Evolutionary conservation across 495 filamentous ascomycete species (phyloP), one percentile per base, ranked within the genome.

Genomic region (Cairneyella variabilis): DNA sequence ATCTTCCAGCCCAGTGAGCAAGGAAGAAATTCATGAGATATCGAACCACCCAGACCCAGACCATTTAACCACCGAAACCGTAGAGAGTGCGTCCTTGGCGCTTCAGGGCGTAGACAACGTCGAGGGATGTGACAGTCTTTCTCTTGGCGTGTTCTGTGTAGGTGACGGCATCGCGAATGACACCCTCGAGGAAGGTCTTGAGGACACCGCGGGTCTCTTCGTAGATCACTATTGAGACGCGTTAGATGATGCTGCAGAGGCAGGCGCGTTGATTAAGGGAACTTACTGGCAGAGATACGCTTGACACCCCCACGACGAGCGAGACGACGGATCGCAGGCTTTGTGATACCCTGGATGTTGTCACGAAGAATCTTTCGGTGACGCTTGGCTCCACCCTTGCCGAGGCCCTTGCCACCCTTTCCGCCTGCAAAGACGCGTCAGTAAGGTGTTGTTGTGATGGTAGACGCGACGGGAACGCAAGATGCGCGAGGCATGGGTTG

Each of bases 331-430:
- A 99, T 99, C 71, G 93, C 93, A 71, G 93, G 93, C 90, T 99
- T 99, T 75, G 93, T 99, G 76, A 99, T 99, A 82, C 93, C 93
- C 70, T 97, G 92, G 71, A 97, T 96, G 86, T 97, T 97, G 87
- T 97, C 92, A 72, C 92, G 90, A 70, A 98, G 82, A 79, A 98
- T 97, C 87, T 97, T 98, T 66, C 93, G 86, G 75, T 96, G 90
- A 75, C 91, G 90, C 87, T 97, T 97, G 78, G 82, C 82, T 63
- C 82, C 82, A 58, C 82, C 82, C 75, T 84, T 84, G 65, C 92
- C 91, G 64, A 95, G 91, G 69, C 91, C 91, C 78, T 97, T 97
- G 73, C 91, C 91, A 74, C 91, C 91, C 78, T 95, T 95, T 71
- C 90, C 90, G 71, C 90, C 89, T 90, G 64, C 69, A 53, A 44